phyloP scores from a whole-genome alignment of 108 stramenopile species.

The Fragilaria crotonensis region DNA sequence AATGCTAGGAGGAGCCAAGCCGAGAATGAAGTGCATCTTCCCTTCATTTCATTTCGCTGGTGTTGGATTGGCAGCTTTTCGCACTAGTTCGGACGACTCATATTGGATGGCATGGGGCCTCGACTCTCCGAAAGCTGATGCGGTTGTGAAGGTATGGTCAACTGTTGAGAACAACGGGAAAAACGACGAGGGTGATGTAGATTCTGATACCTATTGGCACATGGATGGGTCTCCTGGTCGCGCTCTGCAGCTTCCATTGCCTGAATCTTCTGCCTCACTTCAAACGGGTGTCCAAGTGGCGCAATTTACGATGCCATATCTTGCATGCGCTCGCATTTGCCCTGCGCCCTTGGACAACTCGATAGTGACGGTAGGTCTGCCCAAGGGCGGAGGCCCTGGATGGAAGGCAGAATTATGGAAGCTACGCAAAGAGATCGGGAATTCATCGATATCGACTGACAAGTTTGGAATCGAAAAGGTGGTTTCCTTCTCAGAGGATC shows the following conservation, averaged over 20 bases:
- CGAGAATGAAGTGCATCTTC: conserved; percentile 19
- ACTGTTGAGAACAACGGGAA: conserved; percentile 5
- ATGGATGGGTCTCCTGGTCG: conserved; percentile 17
- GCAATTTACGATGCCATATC: conserved; percentile 16
- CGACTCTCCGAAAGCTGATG: conserved; percentile 28
- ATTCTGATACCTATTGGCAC: conserved; percentile 19
- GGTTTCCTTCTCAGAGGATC: conserved; percentile 11
- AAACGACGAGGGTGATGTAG: background rate
- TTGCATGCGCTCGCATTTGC: conserved; percentile 45
- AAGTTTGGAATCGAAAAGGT: conserved; percentile 17
- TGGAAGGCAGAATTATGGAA: conserved; percentile 62
- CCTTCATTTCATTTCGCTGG: conserved; percentile 39
- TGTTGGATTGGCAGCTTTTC: conserved; percentile 47
- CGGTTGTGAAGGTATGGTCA: conserved; percentile 62
- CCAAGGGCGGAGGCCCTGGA: conserved; percentile 1
- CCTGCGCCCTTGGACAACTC: conserved; percentile 18
- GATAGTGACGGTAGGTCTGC: conserved; percentile 26
- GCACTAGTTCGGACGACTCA: conserved; percentile 1
- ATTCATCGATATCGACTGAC: background rate
- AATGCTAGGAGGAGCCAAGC: conserved; percentile 25
- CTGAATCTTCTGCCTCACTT: conserved; percentile 18
- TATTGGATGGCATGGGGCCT: conserved; percentile 72
- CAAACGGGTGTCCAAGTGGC: conserved; percentile 22
- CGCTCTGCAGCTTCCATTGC: background rate
- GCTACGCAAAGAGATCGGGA: conserved; percentile 3